A percentile compares a stretch with the other conserved stretches of the same genome.
These are phyloP conservation scores for Coccinonectria pachysandricola DNA, from an alignment of 2,329 filamentous ascomycete genomes.

Conservation along the genomic window DNA sequence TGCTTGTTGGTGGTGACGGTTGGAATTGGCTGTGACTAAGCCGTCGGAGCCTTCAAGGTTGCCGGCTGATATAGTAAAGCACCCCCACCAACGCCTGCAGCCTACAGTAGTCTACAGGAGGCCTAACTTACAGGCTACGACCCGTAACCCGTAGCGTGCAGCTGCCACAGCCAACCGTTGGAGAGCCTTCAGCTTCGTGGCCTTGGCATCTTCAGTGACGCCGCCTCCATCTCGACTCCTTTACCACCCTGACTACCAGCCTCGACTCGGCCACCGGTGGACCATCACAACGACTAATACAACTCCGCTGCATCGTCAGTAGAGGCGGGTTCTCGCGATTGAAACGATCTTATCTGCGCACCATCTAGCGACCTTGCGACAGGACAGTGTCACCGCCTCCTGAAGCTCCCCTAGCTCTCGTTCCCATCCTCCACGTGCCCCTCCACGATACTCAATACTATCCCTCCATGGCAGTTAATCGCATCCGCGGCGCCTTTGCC, in stretches of 20 bases:
- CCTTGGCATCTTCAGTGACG: slow-evolving; percentile 16
- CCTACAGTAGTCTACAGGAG: too few relatives aligned
- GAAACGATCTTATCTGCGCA: slow-evolving; percentile 8
- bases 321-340: slow-evolving; percentile 11
- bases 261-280: slow-evolving; percentile 5
- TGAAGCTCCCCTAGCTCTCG: slow-evolving; percentile 3
- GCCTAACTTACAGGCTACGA: too few relatives aligned
- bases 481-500: slow-evolving; percentile 88
- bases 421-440: slow-evolving; percentile 9
- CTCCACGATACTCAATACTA: slow-evolving; percentile 13
- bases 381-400: slow-evolving; percentile 14
- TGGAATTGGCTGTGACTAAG: too few relatives aligned
- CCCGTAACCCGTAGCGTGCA: too few relatives aligned
- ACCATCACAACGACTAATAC: too few relatives aligned
- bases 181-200: too few relatives aligned
- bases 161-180: too few relatives aligned
- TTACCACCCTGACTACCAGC: slow-evolving; percentile 5
- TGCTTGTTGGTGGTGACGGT: too few relatives aligned
- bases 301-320: slow-evolving; percentile 5
- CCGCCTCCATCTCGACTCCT: slow-evolving; percentile 13
- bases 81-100: too few relatives aligned
- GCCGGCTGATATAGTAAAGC: too few relatives aligned
- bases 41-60: too few relatives aligned
- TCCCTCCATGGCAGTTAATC: slow-evolving; percentile 78
- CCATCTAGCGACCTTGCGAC: slow-evolving; percentile 4